Base-by-base conservation (phyloP, 31 red algal species). In the Odonthalia washingtoniensis region DNA sequence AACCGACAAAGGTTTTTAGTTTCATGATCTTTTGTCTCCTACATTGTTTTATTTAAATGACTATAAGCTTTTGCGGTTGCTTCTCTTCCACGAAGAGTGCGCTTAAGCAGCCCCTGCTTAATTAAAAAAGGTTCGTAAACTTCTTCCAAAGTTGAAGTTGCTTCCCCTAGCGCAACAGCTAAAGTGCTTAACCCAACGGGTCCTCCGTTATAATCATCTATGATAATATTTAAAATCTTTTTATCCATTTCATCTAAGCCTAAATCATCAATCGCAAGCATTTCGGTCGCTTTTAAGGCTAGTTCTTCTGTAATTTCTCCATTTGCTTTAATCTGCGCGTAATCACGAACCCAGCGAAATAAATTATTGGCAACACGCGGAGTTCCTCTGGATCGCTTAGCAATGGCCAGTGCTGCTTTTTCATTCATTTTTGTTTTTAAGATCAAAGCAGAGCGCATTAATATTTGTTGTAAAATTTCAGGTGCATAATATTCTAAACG, bases 161-260 rank as follows among this genome's bases (percentile, higher is more conserved):
- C 81, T 74, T 84, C 81, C 24, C 81, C 81, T 43, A 84, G 30
- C 28, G 81, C 64, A 28, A 65, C 40, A 70, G 66, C 81, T 28
- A 84, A 33, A 36, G 81, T 84, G 31, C 27, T 74, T n/a, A 84
- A 39, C n/a, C 81, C 81, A 36, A 84, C 81, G 31, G 81, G 81
- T 35, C 81, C 81, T 28, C 81, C 81, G 21, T 84, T 74, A 40
- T 75, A 84, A 75, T 84, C 74, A 32, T 36, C n/a, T 24, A 84
- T 74, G 65, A 84, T 70, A 36, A 65, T 84, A 84, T 26, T 33
- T 41, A 84, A 43, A 28, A 84, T 74, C 31, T 46, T 74, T 75
- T 74, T 74, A 74, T 84, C 81, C 81, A 84, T 84, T 46, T 84
- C 81, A 46, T 84, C 81, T 32, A 84, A 43, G 28, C 81, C 81